phyloP scores from a whole-genome alignment of 352 stramenopile genomes.

The Globisporangium splendens region DNA sequence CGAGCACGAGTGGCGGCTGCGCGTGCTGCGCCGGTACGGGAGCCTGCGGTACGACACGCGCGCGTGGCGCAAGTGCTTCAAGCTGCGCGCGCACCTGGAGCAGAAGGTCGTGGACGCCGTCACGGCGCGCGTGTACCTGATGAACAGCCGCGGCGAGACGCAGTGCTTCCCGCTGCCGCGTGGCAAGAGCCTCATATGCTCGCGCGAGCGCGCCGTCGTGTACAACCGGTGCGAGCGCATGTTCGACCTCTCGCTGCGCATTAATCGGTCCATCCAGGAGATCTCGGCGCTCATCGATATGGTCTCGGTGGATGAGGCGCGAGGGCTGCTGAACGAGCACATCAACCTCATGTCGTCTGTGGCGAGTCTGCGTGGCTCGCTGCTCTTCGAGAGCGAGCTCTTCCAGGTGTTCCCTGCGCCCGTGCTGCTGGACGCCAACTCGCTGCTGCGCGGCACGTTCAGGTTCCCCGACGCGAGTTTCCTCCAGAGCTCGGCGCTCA shows the following conservation, averaged over 20 bases:
- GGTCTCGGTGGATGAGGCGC: slow-evolving; percentile 74
- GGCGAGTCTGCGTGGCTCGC: slow-evolving; percentile 61
- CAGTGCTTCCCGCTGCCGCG: slow-evolving; percentile 53
- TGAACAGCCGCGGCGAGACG: slow-evolving; percentile 76
- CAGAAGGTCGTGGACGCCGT: slow-evolving; percentile 56
- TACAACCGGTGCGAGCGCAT: slow-evolving; percentile 85
- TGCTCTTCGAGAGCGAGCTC: slow-evolving; percentile 85
- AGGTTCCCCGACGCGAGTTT: slow-evolving; percentile 50
- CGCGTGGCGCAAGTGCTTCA: slow-evolving; percentile 61
- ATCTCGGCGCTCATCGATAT: slow-evolving; percentile 82
- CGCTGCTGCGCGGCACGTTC: slow-evolving; percentile 61
- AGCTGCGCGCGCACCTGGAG: slow-evolving; percentile 59
- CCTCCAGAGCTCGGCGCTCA: slow-evolving; percentile 59
- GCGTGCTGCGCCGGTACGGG: slow-evolving; percentile 47
- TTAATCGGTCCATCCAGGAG: slow-evolving; percentile 86
- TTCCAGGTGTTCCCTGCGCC: slow-evolving; percentile 82
- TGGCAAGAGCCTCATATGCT: slow-evolving; percentile 72
- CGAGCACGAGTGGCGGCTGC: slow-evolving; percentile 63
- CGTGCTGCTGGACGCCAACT: slow-evolving; percentile 75
- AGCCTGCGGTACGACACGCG: slow-evolving; percentile 44
- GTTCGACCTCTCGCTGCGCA: slow-evolving; percentile 84
- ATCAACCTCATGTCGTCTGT: slow-evolving; percentile 84
- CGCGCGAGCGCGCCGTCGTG: slow-evolving; percentile 63
- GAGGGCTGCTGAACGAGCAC: slow-evolving; percentile 76
- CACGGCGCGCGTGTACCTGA: slow-evolving; percentile 73